Evolutionary conservation across 768 basidiomycete genomes (phyloP).

Genomic region (Tulasnella sp.): DNA sequence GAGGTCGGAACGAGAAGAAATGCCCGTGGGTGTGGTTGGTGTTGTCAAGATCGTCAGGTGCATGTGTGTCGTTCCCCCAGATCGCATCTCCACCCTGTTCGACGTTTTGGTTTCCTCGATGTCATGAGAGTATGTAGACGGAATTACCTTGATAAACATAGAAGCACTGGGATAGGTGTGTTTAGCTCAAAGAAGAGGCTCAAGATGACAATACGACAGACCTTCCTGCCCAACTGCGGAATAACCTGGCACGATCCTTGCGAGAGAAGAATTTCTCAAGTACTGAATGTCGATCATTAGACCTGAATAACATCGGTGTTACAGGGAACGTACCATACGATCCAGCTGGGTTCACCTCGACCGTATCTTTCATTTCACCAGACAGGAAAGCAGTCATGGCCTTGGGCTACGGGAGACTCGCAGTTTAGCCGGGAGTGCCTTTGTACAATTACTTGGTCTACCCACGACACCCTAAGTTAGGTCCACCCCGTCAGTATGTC

Average conservation of each 20-base stretch:
- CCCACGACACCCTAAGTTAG: conserved; percentile 56
- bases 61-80: conserved; percentile 66
- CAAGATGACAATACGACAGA: not conserved
- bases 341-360: conserved; percentile 70
- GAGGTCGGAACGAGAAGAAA: conserved; percentile 57
- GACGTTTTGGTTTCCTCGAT: not conserved
- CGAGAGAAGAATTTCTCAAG: conserved; percentile 83
- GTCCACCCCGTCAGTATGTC: conserved; percentile 6
- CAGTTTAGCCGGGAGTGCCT: not conserved
- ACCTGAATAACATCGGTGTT: not conserved
- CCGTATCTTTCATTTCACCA: conserved; percentile 92
- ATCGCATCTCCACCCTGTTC: conserved; percentile 63
- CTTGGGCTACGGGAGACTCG: conserved; percentile 45
- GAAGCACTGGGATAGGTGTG: conserved; percentile 39
- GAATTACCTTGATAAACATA: conserved; percentile 79
- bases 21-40: conserved; percentile 53
- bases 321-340: conserved; percentile 43
- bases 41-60: conserved; percentile 59
- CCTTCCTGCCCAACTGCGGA: conserved; percentile 86
- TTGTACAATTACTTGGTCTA: not conserved
- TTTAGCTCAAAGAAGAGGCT: not conserved
- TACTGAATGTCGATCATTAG: conserved; percentile 35
- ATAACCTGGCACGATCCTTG: conserved; percentile 75
- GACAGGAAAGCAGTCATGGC: conserved; percentile 91
- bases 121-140: not conserved